These are phyloP conservation scores for Zychaea mexicana DNA, from an alignment of 371 early-diverging fungal species.

Conservation along the genomic window DNA sequence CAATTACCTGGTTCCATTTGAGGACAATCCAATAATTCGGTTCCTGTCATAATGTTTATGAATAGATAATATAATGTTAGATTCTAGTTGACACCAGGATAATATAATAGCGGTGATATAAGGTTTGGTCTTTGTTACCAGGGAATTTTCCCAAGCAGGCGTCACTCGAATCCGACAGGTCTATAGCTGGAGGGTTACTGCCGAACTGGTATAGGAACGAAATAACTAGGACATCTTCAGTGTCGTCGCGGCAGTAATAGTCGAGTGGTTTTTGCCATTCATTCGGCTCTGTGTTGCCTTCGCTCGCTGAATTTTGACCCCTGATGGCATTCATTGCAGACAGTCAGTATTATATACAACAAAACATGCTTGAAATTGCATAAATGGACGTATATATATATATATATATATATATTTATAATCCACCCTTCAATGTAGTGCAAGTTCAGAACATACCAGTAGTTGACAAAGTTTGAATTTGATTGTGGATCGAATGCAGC, in stretches of 20 bases:
- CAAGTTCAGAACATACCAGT: background rate
- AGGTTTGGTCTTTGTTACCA: too few species aligned
- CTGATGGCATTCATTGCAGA: background rate
- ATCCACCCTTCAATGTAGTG: background rate
- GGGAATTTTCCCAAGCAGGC: conserved; percentile 59
- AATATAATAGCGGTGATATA: too few species aligned
- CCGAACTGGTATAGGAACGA: conserved; percentile 64
- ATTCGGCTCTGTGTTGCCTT: background rate
- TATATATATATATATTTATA: too few species aligned
- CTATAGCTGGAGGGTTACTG: conserved; percentile 37
- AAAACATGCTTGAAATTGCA: background rate
- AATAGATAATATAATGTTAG: background rate
- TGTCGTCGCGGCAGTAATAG: conserved; percentile 56
- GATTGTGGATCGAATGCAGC: background rate
- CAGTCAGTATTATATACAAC: background rate
- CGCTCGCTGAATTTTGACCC: conserved; percentile 9
- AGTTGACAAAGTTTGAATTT: background rate
- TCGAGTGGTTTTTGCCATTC: conserved; percentile 43
- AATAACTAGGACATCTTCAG: conserved; percentile 59
- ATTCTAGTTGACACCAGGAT: too few species aligned
- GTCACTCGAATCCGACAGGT: conserved; percentile 62
- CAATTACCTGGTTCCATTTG: conserved; percentile 34
- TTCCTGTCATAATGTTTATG: background rate
- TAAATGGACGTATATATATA: too few species aligned
- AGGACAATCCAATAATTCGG: conserved; percentile 50